Percentiles rank a stretch among this genome's conserved stretches.
Evolutionary conservation across 306 rosid genomes (phyloP).

Genomic region (Cucurbita pepo): DNA sequence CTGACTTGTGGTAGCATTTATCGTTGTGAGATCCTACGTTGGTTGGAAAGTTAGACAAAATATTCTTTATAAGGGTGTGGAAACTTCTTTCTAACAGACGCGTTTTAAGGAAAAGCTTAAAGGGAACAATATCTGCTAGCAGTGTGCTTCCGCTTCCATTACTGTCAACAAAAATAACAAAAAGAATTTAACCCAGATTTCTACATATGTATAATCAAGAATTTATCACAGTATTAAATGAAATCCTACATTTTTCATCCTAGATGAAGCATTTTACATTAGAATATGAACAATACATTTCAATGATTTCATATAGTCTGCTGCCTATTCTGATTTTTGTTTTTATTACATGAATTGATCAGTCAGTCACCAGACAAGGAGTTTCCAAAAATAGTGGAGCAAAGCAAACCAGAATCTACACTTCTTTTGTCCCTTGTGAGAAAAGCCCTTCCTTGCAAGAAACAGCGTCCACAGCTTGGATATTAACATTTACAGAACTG

Average conservation of each 20-base stretch:
- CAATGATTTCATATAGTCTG: background rate
- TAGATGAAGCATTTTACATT: background rate
- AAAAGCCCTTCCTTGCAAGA: background rate
- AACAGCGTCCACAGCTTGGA: background rate
- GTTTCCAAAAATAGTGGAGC: background rate
- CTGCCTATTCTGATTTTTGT: background rate
- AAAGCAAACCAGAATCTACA: background rate
- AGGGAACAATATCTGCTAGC: too few relatives aligned
- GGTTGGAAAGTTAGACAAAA: too few relatives aligned
- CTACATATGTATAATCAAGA: background rate
- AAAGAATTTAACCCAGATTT: background rate
- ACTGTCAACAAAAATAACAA: background rate
- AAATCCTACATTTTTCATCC: background rate
- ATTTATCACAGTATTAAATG: background rate
- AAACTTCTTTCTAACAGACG: too few relatives aligned
- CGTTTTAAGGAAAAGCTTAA: too few relatives aligned
- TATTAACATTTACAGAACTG: background rate
- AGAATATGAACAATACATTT: background rate
- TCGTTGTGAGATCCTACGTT: too few relatives aligned
- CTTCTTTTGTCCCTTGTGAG: background rate
- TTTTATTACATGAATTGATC: background rate
- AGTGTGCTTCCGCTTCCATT: too few relatives aligned
- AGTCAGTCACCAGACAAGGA: background rate
- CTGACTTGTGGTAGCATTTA: background rate
- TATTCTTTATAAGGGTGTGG: too few relatives aligned